A percentile compares a stretch with the other conserved stretches of the same genome.
Conservation (phyloP, 2,329 filamentous ascomycete genomes). For the Bipolaris oryzae region DNA sequence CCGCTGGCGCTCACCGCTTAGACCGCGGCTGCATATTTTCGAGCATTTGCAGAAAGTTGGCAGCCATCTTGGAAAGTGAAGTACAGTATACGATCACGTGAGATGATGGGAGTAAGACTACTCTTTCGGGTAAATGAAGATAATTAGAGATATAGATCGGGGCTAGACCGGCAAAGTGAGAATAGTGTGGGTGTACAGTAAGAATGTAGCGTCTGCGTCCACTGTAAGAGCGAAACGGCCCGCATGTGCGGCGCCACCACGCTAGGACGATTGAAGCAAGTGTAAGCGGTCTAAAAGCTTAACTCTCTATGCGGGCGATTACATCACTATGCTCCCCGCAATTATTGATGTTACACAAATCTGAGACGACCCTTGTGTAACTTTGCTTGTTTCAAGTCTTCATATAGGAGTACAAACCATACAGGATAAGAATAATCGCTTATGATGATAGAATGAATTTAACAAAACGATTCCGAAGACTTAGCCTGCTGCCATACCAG, state of each 20-base stretch:
- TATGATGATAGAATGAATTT: background rate
- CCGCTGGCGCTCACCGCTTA: background rate
- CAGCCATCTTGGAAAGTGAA: conserved; percentile 13
- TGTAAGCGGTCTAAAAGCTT: background rate
- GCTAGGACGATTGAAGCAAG: background rate
- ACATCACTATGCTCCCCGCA: background rate
- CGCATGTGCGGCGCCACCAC: background rate
- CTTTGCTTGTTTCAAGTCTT: background rate
- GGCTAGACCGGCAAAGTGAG: background rate
- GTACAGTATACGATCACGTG: background rate
- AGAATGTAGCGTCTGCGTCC: conserved; percentile 2
- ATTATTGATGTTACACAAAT: background rate
- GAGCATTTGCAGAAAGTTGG: conserved; percentile 21
- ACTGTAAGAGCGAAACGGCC: background rate
- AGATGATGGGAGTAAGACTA: background rate
- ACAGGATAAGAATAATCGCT: background rate
- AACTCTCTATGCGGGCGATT: background rate
- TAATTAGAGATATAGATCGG: background rate
- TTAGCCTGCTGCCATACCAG: background rate
- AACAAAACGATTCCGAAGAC: background rate
- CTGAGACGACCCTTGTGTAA: background rate
- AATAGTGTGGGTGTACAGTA: conserved; percentile 4
- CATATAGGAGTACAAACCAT: background rate
- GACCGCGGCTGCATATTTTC: conserved; percentile 22
- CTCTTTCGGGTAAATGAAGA: background rate